Conservation (phyloP, 208 protist genomes). For the Acanthamoeba polyphaga region DNA sequence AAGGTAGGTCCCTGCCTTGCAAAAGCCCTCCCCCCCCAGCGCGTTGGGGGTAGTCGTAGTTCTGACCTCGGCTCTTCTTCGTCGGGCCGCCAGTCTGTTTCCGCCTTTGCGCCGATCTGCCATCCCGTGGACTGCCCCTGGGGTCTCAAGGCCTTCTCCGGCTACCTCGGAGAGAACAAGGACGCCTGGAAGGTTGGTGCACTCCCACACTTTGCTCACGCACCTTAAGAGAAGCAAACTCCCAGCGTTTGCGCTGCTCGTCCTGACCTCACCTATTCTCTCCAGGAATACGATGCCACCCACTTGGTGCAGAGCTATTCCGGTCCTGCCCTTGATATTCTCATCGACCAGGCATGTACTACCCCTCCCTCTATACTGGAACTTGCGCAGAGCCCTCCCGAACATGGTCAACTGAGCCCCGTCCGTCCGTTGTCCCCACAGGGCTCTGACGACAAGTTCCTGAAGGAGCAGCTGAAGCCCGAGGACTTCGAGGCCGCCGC, state of each 20-base stretch:
- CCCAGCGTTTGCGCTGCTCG: not conserved
- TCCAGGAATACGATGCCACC: slow-evolving; percentile 84
- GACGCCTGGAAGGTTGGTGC: slow-evolving; percentile 79
- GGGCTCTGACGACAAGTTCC: slow-evolving; percentile 84
- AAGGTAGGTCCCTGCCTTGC: not conserved
- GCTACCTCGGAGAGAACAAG: slow-evolving; percentile 88
- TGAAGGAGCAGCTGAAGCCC: slow-evolving; percentile 79
- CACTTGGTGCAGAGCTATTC: slow-evolving; percentile 77
- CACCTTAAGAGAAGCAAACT: not conserved
- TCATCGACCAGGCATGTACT: slow-evolving; percentile 85
- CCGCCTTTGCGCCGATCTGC: slow-evolving; percentile 92
- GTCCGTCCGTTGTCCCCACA: not conserved
- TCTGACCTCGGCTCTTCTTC: no score
- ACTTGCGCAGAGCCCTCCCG: not conserved
- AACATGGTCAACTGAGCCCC: slow-evolving; percentile 44
- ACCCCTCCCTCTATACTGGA: not conserved
- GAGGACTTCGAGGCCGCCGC: slow-evolving; percentile 61
- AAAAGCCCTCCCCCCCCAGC: no score
- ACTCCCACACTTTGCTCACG: not conserved
- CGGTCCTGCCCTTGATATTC: slow-evolving; percentile 79
- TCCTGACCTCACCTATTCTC: not conserved
- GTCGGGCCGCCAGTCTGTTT: slow-evolving; percentile 83
- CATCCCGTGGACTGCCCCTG: slow-evolving; percentile 88
- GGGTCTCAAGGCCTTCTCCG: slow-evolving; percentile 90
- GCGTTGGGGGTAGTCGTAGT: not conserved